phyloP scores from a whole-genome alignment of 2,329 filamentous ascomycete genomes.

The Fusarium subglutinans region DNA sequence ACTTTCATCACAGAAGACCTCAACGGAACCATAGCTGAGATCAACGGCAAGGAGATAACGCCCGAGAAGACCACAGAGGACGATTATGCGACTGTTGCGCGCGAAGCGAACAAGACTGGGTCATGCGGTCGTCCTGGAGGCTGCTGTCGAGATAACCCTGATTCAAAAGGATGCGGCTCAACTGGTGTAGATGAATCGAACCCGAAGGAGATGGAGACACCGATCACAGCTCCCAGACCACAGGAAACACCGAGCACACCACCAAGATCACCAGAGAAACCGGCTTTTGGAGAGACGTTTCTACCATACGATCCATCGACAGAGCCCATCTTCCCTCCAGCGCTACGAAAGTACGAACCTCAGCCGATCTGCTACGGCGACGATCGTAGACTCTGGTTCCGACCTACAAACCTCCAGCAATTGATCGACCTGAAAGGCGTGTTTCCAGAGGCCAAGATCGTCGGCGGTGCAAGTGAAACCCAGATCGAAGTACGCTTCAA shows the following conservation, averaged over 20 bases:
- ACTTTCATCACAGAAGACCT: not conserved
- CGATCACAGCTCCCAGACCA: not conserved
- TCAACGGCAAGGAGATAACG: not conserved
- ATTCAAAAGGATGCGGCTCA: not conserved
- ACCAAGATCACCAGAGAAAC: not conserved
- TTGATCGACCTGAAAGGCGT: not conserved
- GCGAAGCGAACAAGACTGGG: not conserved
- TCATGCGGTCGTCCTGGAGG: not conserved
- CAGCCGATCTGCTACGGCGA: not conserved
- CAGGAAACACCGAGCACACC: not conserved
- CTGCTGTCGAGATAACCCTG: not conserved
- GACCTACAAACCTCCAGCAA: not conserved
- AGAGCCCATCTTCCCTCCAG: not conserved
- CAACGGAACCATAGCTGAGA: not conserved
- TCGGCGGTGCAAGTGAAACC: not conserved
- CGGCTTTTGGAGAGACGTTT: not conserved
- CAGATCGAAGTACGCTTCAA: conserved; percentile 2
- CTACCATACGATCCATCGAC: not conserved
- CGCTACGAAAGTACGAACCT: not conserved
- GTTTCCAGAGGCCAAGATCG: not conserved
- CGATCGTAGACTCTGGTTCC: not conserved
- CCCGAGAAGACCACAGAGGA: not conserved
- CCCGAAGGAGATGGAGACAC: not conserved
- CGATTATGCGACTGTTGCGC: not conserved
- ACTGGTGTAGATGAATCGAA: not conserved